These are phyloP conservation scores for Aspergillus affinis DNA, from an alignment of 495 filamentous ascomycete genomes.

Conservation along the genomic window DNA sequence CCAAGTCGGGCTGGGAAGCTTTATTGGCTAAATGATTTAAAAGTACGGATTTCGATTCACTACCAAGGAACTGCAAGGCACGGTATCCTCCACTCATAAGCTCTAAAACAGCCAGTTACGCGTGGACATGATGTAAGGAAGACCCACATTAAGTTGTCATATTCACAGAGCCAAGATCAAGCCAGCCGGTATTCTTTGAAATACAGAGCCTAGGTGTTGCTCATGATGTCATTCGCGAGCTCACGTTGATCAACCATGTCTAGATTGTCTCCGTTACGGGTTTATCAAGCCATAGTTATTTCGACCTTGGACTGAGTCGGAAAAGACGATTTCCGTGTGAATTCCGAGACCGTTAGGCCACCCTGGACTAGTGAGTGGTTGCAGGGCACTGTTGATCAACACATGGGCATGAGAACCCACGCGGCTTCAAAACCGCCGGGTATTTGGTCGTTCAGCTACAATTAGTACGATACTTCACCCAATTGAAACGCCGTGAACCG, in stretches of 20 bases:
- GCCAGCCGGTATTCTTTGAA: neutral
- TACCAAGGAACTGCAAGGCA: neutral
- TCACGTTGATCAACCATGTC: too few species aligned
- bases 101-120: neutral
- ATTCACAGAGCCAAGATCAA: neutral
- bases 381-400: neutral
- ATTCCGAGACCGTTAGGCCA: neutral
- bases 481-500: too few species aligned
- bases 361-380: neutral
- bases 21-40: neutral
- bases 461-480: too few species aligned
- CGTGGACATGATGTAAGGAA: too few species aligned
- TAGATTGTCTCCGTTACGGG: too few species aligned
- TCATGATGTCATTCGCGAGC: neutral
- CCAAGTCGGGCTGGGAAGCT: neutral
- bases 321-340: too few species aligned
- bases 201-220: neutral
- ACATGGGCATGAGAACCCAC: neutral
- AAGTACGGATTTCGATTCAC: neutral
- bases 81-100: neutral
- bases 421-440: too few species aligned
- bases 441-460: too few species aligned
- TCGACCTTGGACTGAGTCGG: too few species aligned
- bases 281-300: too few species aligned
- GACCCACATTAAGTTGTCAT: neutral